Base-by-base conservation (phyloP, 2,329 filamentous ascomycete species). In the Fusarium scirpi region DNA sequence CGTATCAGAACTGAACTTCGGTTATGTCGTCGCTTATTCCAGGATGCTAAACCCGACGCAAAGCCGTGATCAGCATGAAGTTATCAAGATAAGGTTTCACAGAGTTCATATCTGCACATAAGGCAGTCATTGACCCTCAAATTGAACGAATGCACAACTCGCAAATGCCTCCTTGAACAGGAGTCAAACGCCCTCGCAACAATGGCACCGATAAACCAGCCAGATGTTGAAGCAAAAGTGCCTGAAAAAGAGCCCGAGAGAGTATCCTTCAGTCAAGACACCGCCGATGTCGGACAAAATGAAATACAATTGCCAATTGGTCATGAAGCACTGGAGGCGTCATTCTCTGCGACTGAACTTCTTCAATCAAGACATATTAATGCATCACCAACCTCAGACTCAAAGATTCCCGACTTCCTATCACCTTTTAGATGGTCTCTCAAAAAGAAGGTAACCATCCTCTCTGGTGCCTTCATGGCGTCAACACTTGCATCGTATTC, bases 401-500 rank as follows among this genome's bases (percentile, higher is more conserved):
- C 5, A 12, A 9, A 12, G 3, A 18, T 16, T 2, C 8, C 38
- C 6, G 48, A 24, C 13, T 68, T 58, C 2, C 38, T 25, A 4
- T 58, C 62, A 0, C 71, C 71, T 0, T 73, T 65, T 12, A 52
- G 47, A 6, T 74, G 69, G 69, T 25, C 75, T 12, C 7, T 22
- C 22, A 40, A 32, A 8, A 64, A 65, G 43, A 78, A 78, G 44
- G 52, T 47, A 0, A 40, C 46, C 2, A 64, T 74, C 2, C 68
- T 78, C 0, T 54, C 52, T 2, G 74, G 70, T 1, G 65, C 77
- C 1, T 78, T 78, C 22, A 58, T 78, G 51, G 77, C 88, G 16
- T 91, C 90, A 0, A 82, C 84, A 1, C 78, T 91, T n/a, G 87
- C 89, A 0, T 89, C 89, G 12, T 91, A 90, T 74, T 85, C 87